Base-by-base conservation (phyloP, 73 alveolate genomes). In the Chromera velia region DNA sequence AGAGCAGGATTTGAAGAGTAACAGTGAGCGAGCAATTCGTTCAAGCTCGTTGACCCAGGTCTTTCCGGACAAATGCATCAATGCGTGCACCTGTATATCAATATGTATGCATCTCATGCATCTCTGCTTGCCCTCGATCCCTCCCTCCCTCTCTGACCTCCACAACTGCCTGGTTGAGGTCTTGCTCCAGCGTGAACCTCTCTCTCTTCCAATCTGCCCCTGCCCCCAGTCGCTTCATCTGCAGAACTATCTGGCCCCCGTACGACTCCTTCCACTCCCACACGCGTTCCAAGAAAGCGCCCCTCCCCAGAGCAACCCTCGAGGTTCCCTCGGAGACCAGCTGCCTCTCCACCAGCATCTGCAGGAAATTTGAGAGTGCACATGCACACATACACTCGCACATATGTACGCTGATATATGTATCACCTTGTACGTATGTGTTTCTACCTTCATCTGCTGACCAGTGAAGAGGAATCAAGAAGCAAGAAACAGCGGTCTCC, bases 211-310 rank as follows among this genome's bases (percentile, higher is more conserved):
- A 92, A 82, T 94, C 98, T 40, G 94, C 94, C 0, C 97, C 89
- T 33, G 92, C 93, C 19, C 97, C 98, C 63, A 89, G 90, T 65
- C 94, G 74, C 24, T 88, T 80, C 89, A 94, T 89, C 83, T 94
- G 95, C 74, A 90, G 88, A 88, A 85, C 87, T 28, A 94, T 94
- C 73, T 89, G 88, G 68, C 89, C 94, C 18, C 98, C 98, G 74
- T 94, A 89, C 84, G 92, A 96, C 27, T 86, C 93, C 80, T 94
- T 94, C 98, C 98, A 94, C 55, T 90, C 89, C 96, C 96, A 81
- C 30, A 90, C 98, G n/a, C 85, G 70, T 81, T 91, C 80, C 33
- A 94, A 90, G 80, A 94, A 92, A 64, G 88, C 94, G 73, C 91
- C 98, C 76, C 98, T 84, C 27, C 95, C 95, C 30, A 89, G 66